Conservation (phyloP, 495 filamentous ascomycete species). For the Hypoxylon intermedium region DNA sequence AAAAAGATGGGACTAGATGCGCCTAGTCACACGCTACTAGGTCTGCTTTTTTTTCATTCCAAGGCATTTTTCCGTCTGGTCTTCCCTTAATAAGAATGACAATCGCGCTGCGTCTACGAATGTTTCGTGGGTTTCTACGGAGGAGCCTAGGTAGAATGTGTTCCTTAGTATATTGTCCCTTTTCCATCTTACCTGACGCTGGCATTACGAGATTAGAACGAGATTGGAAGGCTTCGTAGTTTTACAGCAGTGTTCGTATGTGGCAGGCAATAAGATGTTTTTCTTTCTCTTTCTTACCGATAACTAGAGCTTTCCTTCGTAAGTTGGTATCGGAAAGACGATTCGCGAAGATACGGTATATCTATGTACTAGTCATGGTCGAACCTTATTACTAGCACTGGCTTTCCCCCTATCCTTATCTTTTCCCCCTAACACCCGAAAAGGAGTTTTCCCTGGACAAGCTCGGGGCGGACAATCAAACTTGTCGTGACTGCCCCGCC, state of each 20-base stretch:
- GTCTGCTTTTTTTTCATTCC: constrained; percentile 26
- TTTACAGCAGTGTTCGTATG: constrained; percentile 25
- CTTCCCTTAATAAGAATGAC: constrained; percentile 41
- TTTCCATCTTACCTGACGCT: constrained; percentile 22
- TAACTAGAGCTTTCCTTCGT: neutral
- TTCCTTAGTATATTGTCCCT: constrained; percentile 22
- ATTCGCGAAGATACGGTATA: too few species aligned
- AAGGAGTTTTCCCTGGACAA: neutral
- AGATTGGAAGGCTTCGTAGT: constrained; percentile 40
- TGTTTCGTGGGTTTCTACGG: constrained; percentile 11
- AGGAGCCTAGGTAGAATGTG: constrained; percentile 21
- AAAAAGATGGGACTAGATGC: constrained; percentile 41
- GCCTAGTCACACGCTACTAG: constrained; percentile 33
- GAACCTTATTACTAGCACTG: too few species aligned
- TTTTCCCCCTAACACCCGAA: too few species aligned
- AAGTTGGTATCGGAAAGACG: neutral
- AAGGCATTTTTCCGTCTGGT: constrained; percentile 28
- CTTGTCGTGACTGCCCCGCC: constrained; percentile 3
- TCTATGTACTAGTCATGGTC: too few species aligned
- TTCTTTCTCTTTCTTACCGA: neutral
- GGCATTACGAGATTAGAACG: constrained; percentile 39
- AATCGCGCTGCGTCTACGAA: constrained; percentile 24
- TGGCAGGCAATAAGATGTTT: constrained; percentile 23
- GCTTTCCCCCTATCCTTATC: too few species aligned
- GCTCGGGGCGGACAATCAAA: neutral